A percentile compares a stretch with the other conserved stretches of the same genome.
Evolutionary conservation across 176 grass and related monocot genomes (phyloP).

Genomic region (Neostapfia colusana): DNA sequence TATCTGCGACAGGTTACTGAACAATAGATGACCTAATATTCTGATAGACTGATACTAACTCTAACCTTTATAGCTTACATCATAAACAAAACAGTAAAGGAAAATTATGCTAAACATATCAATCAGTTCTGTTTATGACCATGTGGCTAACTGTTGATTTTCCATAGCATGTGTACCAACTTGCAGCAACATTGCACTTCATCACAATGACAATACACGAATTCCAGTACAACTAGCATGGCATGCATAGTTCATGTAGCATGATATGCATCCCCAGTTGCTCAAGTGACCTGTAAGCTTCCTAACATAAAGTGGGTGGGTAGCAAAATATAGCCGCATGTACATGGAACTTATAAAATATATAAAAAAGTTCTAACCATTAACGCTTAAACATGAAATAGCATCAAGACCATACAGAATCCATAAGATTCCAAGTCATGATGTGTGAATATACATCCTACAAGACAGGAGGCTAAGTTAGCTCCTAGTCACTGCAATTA

Average conservation of each 20-base stretch:
- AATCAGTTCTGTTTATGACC: slow-evolving; percentile 1
- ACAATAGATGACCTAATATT: background rate
- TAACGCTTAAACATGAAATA: background rate
- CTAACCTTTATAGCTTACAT: background rate
- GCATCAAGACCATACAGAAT: background rate
- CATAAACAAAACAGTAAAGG: background rate
- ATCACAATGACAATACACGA: background rate
- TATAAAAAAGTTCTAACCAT: background rate
- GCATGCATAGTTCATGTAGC: background rate
- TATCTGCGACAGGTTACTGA: slow-evolving; percentile 21
- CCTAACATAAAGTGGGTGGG: background rate
- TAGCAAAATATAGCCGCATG: slow-evolving; percentile 5
- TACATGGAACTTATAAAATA: too few species aligned
- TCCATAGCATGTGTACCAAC: slow-evolving; percentile 2
- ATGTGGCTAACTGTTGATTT: background rate
- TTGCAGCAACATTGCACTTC: background rate
- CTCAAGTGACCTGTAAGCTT: background rate
- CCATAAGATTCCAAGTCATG: background rate
- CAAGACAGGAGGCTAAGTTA: background rate
- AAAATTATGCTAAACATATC: slow-evolving; percentile 5
- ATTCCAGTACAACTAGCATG: background rate
- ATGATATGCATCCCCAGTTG: background rate
- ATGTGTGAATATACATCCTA: slow-evolving; percentile 7
- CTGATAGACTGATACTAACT: background rate
- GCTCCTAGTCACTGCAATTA: background rate